A percentile compares a stretch with the other conserved stretches of the same genome.
Evolutionary conservation across 768 basidiomycete genomes (phyloP).

Genomic region (Daedalea quercina): DNA sequence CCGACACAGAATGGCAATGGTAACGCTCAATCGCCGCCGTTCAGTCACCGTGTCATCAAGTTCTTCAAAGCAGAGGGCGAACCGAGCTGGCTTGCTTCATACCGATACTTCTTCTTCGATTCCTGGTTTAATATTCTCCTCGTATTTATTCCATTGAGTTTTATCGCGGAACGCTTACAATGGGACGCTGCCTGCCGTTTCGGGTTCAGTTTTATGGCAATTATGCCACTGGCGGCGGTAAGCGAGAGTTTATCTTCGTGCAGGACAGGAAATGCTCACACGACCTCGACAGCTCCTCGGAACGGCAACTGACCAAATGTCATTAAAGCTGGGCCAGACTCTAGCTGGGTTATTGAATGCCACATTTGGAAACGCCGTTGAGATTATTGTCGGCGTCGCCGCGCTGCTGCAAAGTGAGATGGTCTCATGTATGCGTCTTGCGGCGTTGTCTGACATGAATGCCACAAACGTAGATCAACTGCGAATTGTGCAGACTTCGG

Average conservation of each 20-base stretch:
- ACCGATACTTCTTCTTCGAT: constrained; percentile 52
- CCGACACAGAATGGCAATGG: constrained; percentile 29
- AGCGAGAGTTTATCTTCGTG: constrained; percentile 7
- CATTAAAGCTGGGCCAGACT: constrained; percentile 73
- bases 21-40: constrained; percentile 16
- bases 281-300: constrained; percentile 51
- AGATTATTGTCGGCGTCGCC: constrained; percentile 85
- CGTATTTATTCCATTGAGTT: constrained; percentile 71
- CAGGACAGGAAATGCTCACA: neutral
- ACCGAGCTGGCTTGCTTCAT: constrained; percentile 54
- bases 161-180: constrained; percentile 52
- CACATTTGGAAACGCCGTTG: constrained; percentile 77
- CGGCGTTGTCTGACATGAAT: neutral
- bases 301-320: constrained; percentile 78
- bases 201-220: constrained; percentile 71
- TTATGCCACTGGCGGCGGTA: constrained; percentile 85
- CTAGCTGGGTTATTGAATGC: constrained; percentile 85
- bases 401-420: constrained; percentile 66
- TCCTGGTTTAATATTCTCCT: constrained; percentile 74
- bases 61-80: constrained; percentile 54
- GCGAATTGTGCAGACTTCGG: constrained; percentile 88
- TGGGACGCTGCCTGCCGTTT: constrained; percentile 80
- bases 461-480: constrained; percentile 48
- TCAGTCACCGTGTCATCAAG: constrained; percentile 28
- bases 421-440: neutral